These are phyloP conservation scores for Alternaria tenuissima DNA, from an alignment of 2,329 filamentous ascomycete species.

Conservation along the genomic window DNA sequence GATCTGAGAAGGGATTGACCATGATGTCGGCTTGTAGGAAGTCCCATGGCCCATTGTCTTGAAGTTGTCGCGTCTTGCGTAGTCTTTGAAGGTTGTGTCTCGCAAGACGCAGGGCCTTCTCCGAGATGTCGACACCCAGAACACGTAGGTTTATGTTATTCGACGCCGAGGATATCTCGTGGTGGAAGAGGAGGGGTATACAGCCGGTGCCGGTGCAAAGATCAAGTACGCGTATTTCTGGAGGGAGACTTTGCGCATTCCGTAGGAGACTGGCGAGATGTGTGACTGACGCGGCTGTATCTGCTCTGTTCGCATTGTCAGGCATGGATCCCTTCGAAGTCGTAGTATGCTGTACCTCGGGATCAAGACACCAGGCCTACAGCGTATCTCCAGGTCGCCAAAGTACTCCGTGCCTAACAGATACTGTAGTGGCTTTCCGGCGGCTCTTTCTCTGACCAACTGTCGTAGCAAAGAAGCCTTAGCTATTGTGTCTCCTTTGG, in stretches of 20 bases:
- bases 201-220: constrained; percentile 92
- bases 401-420: constrained; percentile 89
- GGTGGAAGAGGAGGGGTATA: constrained; percentile 79
- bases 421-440: constrained; percentile 87
- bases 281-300: constrained; percentile 55
- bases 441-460: constrained; percentile 52
- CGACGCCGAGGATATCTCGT: constrained; percentile 60
- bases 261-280: constrained; percentile 42
- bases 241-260: constrained; percentile 28
- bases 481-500: constrained; percentile 24
- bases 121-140: constrained; percentile 78
- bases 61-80: constrained; percentile 17
- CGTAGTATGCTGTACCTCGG: constrained; percentile 65
- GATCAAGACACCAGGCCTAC: constrained; percentile 81
- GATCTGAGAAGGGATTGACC: constrained; percentile 59
- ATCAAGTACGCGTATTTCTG: constrained; percentile 73
- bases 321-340: not conserved
- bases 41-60: constrained; percentile 42
- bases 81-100: constrained; percentile 65
- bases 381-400: constrained; percentile 80
- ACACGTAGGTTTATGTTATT: constrained; percentile 56
- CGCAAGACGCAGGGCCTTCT: constrained; percentile 70
- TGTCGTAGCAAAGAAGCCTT: constrained; percentile 33
- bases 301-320: constrained; percentile 49
- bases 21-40: constrained; percentile 60